Evolutionary conservation across 176 grass and related monocot genomes (phyloP).

Genomic region (Carex littledalei): DNA sequence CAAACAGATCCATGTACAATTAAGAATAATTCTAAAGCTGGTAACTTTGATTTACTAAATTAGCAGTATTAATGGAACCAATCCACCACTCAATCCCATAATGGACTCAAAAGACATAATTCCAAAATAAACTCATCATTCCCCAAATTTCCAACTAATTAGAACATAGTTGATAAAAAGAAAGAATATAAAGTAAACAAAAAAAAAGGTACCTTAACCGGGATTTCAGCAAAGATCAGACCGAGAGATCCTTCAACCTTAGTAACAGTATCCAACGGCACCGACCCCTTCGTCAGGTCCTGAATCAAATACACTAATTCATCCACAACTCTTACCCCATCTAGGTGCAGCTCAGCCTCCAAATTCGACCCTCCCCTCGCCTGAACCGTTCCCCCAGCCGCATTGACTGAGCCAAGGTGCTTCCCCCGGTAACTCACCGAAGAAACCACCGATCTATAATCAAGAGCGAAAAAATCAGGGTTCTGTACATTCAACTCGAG

Average conservation of each 20-base stretch:
- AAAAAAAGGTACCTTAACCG: conserved; percentile 50
- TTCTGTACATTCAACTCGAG: conserved; percentile 52
- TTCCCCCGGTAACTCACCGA: conserved; percentile 50
- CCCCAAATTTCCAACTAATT: too few species aligned
- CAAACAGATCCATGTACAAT: background rate
- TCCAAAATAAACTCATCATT: too few species aligned
- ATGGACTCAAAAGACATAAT: background rate
- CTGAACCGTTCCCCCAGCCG: conserved; percentile 38
- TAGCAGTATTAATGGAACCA: background rate
- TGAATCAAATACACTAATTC: conserved; percentile 71
- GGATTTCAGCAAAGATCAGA: conserved; percentile 58
- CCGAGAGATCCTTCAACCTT: conserved; percentile 54
- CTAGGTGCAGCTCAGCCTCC: conserved; percentile 50
- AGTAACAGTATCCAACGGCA: conserved; percentile 63
- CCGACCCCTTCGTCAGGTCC: conserved; percentile 51
- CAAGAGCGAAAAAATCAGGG: conserved; percentile 58
- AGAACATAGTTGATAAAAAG: background rate
- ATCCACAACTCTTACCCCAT: conserved; percentile 51
- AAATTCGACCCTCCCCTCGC: conserved; percentile 58
- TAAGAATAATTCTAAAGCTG: background rate
- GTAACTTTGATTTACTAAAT: background rate
- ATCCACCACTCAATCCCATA: background rate
- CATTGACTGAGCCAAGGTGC: conserved; percentile 37
- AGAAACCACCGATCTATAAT: conserved; percentile 46
- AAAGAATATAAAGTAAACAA: background rate